Conservation (phyloP, 208 protist species). For the Wallacemonas sp. region DNA sequence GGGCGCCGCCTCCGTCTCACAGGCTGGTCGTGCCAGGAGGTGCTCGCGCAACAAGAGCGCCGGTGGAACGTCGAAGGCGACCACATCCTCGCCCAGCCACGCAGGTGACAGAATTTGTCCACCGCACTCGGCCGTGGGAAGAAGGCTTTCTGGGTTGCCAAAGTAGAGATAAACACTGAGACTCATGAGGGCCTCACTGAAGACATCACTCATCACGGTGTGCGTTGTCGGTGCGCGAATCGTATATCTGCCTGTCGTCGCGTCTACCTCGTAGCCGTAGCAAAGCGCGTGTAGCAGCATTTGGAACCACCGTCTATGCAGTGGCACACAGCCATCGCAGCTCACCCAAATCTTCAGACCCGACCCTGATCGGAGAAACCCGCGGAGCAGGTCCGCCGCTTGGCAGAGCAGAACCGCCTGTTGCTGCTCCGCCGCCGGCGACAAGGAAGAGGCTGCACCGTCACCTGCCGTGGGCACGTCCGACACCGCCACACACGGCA, state of each 20-base stretch:
- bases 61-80: constrained; percentile 59
- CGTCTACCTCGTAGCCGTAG: constrained; percentile 42
- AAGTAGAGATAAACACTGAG: constrained; percentile 8
- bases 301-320: constrained; percentile 55
- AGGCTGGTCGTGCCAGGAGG: not conserved
- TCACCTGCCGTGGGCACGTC: not conserved
- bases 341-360: constrained; percentile 69
- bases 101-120: constrained; percentile 38
- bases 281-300: constrained; percentile 47
- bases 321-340: constrained; percentile 53
- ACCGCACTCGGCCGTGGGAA: not conserved
- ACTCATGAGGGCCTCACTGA: constrained; percentile 5
- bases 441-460: too few species aligned
- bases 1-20: not conserved
- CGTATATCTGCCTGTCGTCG: not conserved
- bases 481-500: constrained; percentile 31
- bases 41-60: constrained; percentile 23
- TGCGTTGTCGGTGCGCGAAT: not conserved
- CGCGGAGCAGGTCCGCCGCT: constrained; percentile 37
- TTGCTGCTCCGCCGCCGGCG: constrained; percentile 20
- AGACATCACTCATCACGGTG: not conserved
- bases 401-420: constrained; percentile 32
- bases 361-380: constrained; percentile 27
- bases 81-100: constrained; percentile 84
- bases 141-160: not conserved